A percentile compares a stretch with the other conserved stretches of the same genome.
These are phyloP conservation scores for Neofusicoccum laricinum DNA, from an alignment of 2,329 filamentous ascomycete genomes.

Conservation along the genomic window DNA sequence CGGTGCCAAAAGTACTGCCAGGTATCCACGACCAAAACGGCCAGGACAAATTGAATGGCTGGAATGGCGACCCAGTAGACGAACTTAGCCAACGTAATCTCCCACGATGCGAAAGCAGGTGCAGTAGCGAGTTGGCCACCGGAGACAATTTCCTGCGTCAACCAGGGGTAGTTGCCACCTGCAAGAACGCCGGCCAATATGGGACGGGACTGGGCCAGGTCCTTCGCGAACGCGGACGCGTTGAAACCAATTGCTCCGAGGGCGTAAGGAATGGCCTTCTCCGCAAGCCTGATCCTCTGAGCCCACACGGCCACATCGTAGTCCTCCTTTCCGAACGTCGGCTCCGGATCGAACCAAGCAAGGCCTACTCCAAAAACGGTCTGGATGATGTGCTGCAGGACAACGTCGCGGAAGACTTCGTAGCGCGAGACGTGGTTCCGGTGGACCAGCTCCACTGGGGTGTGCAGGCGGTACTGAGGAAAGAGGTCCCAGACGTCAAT, in stretches of 20 bases:
- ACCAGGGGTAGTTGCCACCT: slow-evolving; percentile 76
- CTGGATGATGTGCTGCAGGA: slow-evolving; percentile 90
- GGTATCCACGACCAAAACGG: slow-evolving; percentile 77
- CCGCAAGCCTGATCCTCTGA: slow-evolving; percentile 72
- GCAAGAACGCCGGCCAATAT: slow-evolving; percentile 71
- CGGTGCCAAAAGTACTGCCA: slow-evolving; percentile 99
- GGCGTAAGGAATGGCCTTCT: slow-evolving; percentile 71
- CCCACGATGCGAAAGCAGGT: slow-evolving; percentile 80
- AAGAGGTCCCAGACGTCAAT: slow-evolving; percentile 85
- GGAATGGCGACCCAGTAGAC: slow-evolving; percentile 81
- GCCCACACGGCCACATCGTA: slow-evolving; percentile 92
- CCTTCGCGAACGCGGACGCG: slow-evolving; percentile 70
- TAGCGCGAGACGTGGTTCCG: slow-evolving; percentile 82
- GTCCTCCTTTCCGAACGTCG: slow-evolving; percentile 72
- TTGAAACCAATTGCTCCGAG: slow-evolving; percentile 74
- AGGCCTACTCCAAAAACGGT: slow-evolving; percentile 67
- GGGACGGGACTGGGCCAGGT: slow-evolving; percentile 67
- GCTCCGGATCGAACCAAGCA: slow-evolving; percentile 68
- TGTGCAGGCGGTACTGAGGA: slow-evolving; percentile 89
- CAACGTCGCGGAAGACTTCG: slow-evolving; percentile 85
- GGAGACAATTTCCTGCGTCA: slow-evolving; percentile 58
- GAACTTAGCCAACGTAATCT: slow-evolving; percentile 67
- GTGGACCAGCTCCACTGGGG: slow-evolving; percentile 83
- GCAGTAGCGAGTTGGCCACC: slow-evolving; percentile 50
- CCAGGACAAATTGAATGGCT: slow-evolving; percentile 70